Conservation (phyloP, 1,284 basidiomycete species). For the Papiliotrema flavescens region DNA sequence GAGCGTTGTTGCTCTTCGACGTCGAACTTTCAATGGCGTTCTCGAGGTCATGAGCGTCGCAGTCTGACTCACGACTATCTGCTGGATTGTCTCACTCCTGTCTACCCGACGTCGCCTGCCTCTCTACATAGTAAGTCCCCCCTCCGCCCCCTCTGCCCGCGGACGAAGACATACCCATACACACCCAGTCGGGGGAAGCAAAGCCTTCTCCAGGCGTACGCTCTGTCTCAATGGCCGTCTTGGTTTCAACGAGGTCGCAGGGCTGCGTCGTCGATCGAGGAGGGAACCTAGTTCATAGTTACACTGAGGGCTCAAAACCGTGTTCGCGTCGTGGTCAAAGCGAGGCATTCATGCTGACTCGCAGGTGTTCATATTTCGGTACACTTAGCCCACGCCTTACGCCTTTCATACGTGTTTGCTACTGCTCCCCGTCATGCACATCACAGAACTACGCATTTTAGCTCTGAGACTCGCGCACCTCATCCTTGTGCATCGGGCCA, state of each 20-base stretch:
- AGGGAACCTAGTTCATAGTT: slow-evolving; percentile 46
- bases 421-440: too few species aligned
- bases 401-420: too few species aligned
- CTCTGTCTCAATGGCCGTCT: slow-evolving; percentile 18
- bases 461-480: neutral
- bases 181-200: slow-evolving; percentile 20
- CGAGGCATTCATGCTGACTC: neutral
- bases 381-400: too few species aligned
- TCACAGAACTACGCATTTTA: too few species aligned
- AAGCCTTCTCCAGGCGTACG: slow-evolving; percentile 14
- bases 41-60: too few species aligned
- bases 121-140: too few species aligned
- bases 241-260: slow-evolving; percentile 15
- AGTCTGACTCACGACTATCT: neutral
- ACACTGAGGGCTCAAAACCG: slow-evolving; percentile 39
- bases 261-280: slow-evolving; percentile 36
- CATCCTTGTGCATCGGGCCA: neutral
- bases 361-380: neutral
- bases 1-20: too few species aligned
- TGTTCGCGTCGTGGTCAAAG: neutral
- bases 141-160: slow-evolving; percentile 9
- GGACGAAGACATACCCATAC: slow-evolving; percentile 19
- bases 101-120: too few species aligned
- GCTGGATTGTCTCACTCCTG: too few species aligned
- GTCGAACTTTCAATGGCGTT: too few species aligned